Conservation (phyloP, 176 grass and related monocot genomes). For the Triticum turgidum region DNA sequence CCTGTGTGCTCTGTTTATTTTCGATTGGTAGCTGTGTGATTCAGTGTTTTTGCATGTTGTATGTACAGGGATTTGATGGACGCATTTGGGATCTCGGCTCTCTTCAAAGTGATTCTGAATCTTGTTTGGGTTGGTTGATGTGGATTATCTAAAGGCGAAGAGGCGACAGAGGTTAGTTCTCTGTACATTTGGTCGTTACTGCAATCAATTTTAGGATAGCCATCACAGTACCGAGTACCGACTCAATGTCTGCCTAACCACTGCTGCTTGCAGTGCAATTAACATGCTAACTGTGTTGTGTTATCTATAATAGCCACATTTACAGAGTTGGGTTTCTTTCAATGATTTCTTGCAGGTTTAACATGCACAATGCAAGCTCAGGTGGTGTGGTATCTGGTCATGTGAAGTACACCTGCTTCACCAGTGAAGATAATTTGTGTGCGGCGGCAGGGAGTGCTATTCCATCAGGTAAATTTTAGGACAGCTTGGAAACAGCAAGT, state of each 20-base stretch:
- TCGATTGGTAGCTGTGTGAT: too few species aligned
- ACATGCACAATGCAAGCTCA: neutral
- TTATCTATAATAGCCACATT: neutral
- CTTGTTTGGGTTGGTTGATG: too few species aligned
- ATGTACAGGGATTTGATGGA: neutral
- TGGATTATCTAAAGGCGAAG: too few species aligned
- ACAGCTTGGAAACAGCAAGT: neutral
- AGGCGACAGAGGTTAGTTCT: conserved; percentile 30
- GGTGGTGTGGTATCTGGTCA: neutral
- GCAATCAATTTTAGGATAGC: conserved; percentile 28
- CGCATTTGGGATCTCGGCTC: too few species aligned
- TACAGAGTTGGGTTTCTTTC: neutral
- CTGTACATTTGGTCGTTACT: neutral
- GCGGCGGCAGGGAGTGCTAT: neutral
- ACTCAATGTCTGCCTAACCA: too few species aligned
- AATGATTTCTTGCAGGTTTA: neutral
- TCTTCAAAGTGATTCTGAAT: too few species aligned
- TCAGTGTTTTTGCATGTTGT: neutral
- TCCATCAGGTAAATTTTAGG: neutral
- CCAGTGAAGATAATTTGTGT: too few species aligned
- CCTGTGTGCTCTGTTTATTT: too few species aligned
- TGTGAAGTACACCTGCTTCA: neutral
- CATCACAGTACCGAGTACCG: conserved; percentile 54
- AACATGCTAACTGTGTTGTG: neutral
- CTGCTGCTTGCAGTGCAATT: neutral